Percentiles rank a stretch among this genome's conserved stretches.
Conservation (phyloP, 208 protist species). For the Acanthamoeba lenticulata region DNA sequence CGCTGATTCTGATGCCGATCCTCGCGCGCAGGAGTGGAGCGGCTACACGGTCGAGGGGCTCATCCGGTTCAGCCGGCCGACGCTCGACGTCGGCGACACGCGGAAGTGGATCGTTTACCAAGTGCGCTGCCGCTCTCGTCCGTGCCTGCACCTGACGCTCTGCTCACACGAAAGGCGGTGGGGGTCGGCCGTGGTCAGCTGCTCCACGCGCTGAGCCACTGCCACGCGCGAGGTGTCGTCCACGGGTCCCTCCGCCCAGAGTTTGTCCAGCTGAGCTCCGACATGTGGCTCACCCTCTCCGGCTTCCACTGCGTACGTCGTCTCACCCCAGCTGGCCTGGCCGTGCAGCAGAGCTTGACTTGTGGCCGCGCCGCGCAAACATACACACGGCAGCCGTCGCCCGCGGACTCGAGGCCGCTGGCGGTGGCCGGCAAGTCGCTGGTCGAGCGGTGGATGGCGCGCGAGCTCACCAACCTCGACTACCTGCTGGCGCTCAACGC, state of each 20-base stretch:
- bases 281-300: conserved; percentile 25
- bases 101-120: not conserved
- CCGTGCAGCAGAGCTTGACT: not conserved
- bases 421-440: not conserved
- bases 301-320: conserved; percentile 24
- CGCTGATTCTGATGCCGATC: not conserved
- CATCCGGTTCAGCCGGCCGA: not conserved
- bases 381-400: not conserved
- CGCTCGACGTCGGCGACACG: not conserved
- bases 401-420: not conserved
- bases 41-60: not conserved
- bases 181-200: not conserved
- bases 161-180: not conserved
- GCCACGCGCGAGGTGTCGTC: not conserved
- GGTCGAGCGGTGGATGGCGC: conserved; percentile 65
- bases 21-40: not conserved
- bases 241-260: conserved; percentile 27
- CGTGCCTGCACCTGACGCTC: not conserved
- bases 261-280: not conserved
- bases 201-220: not conserved
- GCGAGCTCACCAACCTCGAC: conserved; percentile 77
- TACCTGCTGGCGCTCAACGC: conserved; percentile 78
- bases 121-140: not conserved
- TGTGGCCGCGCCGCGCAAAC: not conserved
- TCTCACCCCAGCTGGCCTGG: not conserved